Conservation (phyloP, 352 stramenopile species). For the Globisporangium megalacanthum region DNA sequence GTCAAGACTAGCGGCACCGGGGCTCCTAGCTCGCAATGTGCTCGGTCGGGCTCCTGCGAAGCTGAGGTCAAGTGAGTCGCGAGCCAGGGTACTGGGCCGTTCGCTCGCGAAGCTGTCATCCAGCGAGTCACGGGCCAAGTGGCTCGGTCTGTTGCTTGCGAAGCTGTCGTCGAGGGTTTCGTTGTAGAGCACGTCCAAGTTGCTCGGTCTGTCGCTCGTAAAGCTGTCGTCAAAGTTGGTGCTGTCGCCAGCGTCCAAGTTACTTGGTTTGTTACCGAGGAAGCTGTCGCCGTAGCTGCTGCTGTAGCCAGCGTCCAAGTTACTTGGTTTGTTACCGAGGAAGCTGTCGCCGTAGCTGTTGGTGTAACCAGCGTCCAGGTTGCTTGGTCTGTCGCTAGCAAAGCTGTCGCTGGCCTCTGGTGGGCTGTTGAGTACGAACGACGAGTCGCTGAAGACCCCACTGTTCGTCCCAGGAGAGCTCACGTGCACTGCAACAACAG, state of each 20-base stretch:
- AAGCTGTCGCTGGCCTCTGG: slow-evolving; percentile 4
- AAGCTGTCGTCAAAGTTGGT: slow-evolving; percentile 9
- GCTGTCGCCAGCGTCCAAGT: not conserved
- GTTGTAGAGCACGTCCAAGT: not conserved
- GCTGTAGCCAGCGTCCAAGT: not conserved
- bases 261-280: not conserved
- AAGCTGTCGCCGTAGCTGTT: slow-evolving; percentile 8
- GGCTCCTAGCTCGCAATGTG: not conserved
- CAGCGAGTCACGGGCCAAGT: not conserved
- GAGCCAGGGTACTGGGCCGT: not conserved
- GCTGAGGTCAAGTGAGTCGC: not conserved
- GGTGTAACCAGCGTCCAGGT: not conserved
- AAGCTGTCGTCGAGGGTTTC: not conserved
- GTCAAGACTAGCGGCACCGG: too few relatives aligned
- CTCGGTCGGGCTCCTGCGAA: not conserved
- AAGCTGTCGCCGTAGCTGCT: slow-evolving; percentile 8
- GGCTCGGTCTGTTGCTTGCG: not conserved
- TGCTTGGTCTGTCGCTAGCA: not conserved
- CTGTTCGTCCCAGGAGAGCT: not conserved
- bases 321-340: not conserved
- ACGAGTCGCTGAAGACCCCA: slow-evolving; percentile 6
- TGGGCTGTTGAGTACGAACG: slow-evolving; percentile 7
- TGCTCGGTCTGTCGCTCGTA: not conserved
- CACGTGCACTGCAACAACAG: not conserved
- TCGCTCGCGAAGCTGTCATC: slow-evolving; percentile 6